Conservation (phyloP, 2,329 filamentous ascomycete species). For the Colletotrichum magnum region DNA sequence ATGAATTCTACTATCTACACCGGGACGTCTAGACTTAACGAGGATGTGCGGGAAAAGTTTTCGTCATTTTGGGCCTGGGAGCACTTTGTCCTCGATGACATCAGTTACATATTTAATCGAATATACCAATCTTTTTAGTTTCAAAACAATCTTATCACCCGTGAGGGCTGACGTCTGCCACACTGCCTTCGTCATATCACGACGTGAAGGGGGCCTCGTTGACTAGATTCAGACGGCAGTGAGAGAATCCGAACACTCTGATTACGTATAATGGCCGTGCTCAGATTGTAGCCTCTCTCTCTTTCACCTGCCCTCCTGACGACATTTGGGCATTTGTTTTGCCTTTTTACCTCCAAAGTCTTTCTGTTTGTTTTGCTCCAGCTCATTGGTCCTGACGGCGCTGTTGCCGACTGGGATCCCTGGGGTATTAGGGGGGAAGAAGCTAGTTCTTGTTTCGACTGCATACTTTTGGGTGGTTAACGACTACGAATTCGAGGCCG, state of each 20-base stretch:
- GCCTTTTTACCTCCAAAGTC: background rate
- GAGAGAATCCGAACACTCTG: background rate
- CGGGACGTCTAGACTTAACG: conserved; percentile 24
- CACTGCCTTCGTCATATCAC: too few species aligned
- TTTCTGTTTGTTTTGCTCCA: background rate
- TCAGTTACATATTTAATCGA: conserved; percentile 27
- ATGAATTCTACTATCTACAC: conserved; percentile 7
- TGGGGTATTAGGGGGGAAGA: background rate
- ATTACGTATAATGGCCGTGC: background rate
- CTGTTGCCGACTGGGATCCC: background rate
- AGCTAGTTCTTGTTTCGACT: conserved; percentile 1
- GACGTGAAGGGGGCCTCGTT: too few species aligned
- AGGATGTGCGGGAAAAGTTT: conserved; percentile 13
- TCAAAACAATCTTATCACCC: background rate
- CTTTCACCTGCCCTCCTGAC: too few species aligned
- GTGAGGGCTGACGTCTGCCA: too few species aligned
- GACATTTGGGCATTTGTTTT: background rate
- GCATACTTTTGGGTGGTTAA: background rate
- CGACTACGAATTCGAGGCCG: background rate
- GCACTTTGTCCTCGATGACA: background rate
- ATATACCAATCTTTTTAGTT: conserved; percentile 3
- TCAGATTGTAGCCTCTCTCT: background rate
- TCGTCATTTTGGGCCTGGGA: conserved; percentile 20
- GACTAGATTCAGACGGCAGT: too few species aligned
- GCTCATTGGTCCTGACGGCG: background rate